Evolutionary conservation across 106 monocot genomes (phyloP).

Genomic region (Acorus gramineus): DNA sequence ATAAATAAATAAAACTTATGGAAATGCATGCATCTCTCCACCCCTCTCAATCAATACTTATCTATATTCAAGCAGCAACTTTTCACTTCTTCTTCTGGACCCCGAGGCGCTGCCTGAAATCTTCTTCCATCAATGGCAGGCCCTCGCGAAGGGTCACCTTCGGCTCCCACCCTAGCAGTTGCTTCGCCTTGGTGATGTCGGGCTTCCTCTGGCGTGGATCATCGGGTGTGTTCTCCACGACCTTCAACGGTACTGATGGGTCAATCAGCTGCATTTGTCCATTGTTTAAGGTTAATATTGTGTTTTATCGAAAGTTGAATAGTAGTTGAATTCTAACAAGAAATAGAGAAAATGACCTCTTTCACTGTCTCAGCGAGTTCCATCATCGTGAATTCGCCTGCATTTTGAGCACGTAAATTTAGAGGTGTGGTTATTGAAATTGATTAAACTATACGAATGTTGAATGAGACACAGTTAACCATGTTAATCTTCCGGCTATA

Average conservation of each 20-base stretch:
- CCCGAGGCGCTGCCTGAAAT: constrained; percentile 57
- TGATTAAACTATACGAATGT: background rate
- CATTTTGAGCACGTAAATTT: too few species aligned
- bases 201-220: constrained; percentile 87
- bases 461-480: background rate
- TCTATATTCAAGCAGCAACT: background rate
- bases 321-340: background rate
- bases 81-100: constrained; percentile 27
- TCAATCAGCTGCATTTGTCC: constrained; percentile 45
- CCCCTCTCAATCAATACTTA: too few species aligned
- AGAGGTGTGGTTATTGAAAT: too few species aligned
- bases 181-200: constrained; percentile 71
- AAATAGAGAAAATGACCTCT: constrained; percentile 33
- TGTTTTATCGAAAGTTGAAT: background rate
- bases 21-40: too few species aligned
- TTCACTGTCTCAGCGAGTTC: too few species aligned
- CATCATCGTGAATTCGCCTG: too few species aligned
- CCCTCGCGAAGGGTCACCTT: constrained; percentile 53
- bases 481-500: background rate
- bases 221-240: constrained; percentile 74
- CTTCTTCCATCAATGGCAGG: constrained; percentile 73
- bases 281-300: background rate
- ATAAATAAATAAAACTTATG: too few species aligned
- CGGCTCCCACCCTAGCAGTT: constrained; percentile 65
- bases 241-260: constrained; percentile 33